A percentile compares a stretch with the other conserved stretches of the same genome.
Conservation (phyloP, 2,329 filamentous ascomycete species). For the Colletotrichum australisinense region DNA sequence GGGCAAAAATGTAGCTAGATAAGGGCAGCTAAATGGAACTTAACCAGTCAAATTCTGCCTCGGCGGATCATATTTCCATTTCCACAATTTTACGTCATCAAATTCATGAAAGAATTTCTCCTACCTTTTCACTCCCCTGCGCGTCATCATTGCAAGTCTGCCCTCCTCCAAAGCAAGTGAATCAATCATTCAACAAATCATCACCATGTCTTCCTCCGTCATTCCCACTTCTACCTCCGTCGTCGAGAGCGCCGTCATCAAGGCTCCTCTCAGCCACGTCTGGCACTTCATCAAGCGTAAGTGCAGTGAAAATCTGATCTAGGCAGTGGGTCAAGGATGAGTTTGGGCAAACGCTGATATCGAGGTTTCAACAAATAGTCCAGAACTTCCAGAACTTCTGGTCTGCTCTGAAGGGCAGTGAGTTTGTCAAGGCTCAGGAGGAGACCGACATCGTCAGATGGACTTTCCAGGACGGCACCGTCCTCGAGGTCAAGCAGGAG, state of each 20-base stretch:
- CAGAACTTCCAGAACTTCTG: constrained; percentile 77
- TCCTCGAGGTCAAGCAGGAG: constrained; percentile 80
- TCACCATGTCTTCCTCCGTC: constrained; percentile 46
- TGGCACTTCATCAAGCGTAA: constrained; percentile 78
- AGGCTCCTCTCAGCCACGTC: constrained; percentile 72
- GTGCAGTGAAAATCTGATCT: neutral
- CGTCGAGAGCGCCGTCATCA: constrained; percentile 75
- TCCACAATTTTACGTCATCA: constrained; percentile 22
- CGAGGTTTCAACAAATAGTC: constrained; percentile 43
- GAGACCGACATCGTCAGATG: constrained; percentile 77
- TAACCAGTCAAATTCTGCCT: constrained; percentile 10
- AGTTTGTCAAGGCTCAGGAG: constrained; percentile 71
- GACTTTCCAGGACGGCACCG: constrained; percentile 77
- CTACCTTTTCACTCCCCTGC: neutral
- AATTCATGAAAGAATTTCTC: constrained; percentile 4
- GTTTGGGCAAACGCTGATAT: neutral
- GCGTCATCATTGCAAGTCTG: constrained; percentile 47
- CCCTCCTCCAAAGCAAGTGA: neutral
- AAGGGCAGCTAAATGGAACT: neutral
- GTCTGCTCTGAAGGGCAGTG: constrained; percentile 69
- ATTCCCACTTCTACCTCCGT: constrained; percentile 77
- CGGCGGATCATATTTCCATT: constrained; percentile 23
- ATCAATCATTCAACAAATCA: constrained; percentile 24
- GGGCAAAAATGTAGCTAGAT: neutral
- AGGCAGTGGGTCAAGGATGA: neutral